Base-by-base conservation (phyloP, 345 rosid genomes). In the Bruguiera sexangula region DNA sequence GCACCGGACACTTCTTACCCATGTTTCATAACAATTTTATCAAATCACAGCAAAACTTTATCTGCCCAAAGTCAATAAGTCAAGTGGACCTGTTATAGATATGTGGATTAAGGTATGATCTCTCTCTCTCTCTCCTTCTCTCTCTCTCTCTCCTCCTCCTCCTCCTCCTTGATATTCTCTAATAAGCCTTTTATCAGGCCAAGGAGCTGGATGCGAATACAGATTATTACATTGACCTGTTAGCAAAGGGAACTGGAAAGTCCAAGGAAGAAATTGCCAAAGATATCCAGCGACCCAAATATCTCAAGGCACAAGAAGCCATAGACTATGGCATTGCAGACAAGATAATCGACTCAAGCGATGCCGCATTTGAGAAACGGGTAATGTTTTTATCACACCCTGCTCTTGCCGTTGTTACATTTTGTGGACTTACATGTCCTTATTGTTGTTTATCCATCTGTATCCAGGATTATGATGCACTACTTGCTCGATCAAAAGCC, bases 311-410 rank as follows among this genome's bases (percentile, higher is more conserved):
- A 31, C 82, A 89, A 69, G 86, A 82, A 78, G 96, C 95, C 21
- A 84, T 91, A 37, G 96, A 87, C 54, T 91, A 89, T 70, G 99
- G 99, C 52, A 68, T 95, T 57, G 99, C 86, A 36, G 99, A 95
- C 83, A 89, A 88, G 82, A 78, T 89, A 61, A 76, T 88, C 20
- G 81, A 79, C 82, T 79, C 89, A 1, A 80, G 72, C 60, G 88
- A 89, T 65, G 62, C 66, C 31, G 86, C 89, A 19, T 93, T 76
- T 27, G 87, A 88, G 80, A 86, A 81, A 76, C 75, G 86, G 86
- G 96, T 89, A 85, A 61, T 56, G 24, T 64, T 66, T 55, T 52
- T 19, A n/a, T 43, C 43, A 15, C 24, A 26, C 46, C 54, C 53
- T 21, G 27, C 71, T 32, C 65, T 27, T 39, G 59, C 26, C 71